Evolutionary conservation across 495 filamentous ascomycete species (phyloP).

Genomic region (Trichodelitschia bisporula): DNA sequence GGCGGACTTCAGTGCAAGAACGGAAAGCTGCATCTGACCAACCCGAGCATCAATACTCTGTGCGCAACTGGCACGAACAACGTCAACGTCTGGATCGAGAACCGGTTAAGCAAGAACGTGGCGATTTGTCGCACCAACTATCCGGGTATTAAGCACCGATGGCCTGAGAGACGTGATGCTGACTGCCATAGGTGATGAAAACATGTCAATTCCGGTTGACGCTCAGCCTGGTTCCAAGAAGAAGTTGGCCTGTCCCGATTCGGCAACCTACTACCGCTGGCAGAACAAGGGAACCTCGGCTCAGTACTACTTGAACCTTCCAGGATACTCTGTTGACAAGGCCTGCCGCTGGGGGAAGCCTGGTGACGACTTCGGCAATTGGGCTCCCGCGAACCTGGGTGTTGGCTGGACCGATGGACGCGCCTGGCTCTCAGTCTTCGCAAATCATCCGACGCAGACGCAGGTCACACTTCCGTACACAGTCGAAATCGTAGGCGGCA

Average conservation of each 20-base stretch:
- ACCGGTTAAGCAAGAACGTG: slow-evolving; percentile 36
- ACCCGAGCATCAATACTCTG: slow-evolving; percentile 35
- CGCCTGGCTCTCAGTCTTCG: slow-evolving; percentile 68
- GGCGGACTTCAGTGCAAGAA: slow-evolving; percentile 69
- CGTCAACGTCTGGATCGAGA: slow-evolving; percentile 36
- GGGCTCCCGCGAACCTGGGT: slow-evolving; percentile 71
- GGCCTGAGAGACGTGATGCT: neutral
- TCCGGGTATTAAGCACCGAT: slow-evolving; percentile 28
- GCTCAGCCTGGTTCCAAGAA: slow-evolving; percentile 27
- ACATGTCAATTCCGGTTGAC: slow-evolving; percentile 54
- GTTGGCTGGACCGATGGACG: slow-evolving; percentile 36
- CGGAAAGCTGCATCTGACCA: slow-evolving; percentile 60
- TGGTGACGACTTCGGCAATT: slow-evolving; percentile 46
- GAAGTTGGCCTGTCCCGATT: slow-evolving; percentile 48
- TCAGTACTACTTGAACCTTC: slow-evolving; percentile 91
- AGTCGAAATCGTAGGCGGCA: slow-evolving; percentile 42
- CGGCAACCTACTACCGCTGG: slow-evolving; percentile 50
- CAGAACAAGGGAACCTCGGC: slow-evolving; percentile 51
- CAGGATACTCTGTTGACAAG: slow-evolving; percentile 35
- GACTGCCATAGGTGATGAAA: slow-evolving; percentile 30
- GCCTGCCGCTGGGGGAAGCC: slow-evolving; percentile 58
- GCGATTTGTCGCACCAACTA: slow-evolving; percentile 91
- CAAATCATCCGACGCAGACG: slow-evolving; percentile 34
- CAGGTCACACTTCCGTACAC: slow-evolving; percentile 41
- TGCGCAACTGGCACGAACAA: slow-evolving; percentile 51